Evolutionary conservation across 352 stramenopile species (phyloP).

Genomic region (Globisporangium sylvaticum): DNA sequence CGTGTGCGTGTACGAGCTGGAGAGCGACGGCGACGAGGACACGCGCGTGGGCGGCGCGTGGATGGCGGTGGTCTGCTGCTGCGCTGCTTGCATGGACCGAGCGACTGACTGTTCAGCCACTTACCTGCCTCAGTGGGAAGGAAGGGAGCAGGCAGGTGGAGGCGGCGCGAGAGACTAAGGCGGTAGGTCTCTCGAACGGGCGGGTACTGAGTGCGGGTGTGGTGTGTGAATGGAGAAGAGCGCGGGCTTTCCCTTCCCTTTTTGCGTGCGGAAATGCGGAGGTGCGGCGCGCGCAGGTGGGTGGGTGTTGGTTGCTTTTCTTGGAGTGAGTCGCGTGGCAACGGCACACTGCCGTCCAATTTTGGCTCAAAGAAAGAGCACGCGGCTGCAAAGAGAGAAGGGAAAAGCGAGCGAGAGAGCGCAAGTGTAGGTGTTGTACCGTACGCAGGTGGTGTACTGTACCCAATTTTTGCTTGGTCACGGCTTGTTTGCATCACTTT

Average conservation of each 20-base stretch:
- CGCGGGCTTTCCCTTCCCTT: not conserved
- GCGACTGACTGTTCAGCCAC: not conserved
- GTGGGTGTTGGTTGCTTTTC: not conserved
- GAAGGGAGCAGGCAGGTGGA: not conserved
- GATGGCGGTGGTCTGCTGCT: not conserved
- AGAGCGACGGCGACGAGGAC: slow-evolving; percentile 20
- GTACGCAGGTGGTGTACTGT: not conserved
- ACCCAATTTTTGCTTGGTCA: too few relatives aligned
- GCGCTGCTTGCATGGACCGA: slow-evolving; percentile 5
- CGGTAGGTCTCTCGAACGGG: not conserved
- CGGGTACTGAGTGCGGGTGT: not conserved
- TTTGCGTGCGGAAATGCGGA: not conserved
- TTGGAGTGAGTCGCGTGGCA: not conserved
- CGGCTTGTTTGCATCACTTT: too few relatives aligned
- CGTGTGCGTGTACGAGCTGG: slow-evolving; percentile 5
- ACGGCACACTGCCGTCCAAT: not conserved
- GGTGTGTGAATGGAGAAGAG: not conserved
- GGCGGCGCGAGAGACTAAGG: not conserved
- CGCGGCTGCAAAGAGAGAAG: not conserved
- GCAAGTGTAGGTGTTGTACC: not conserved
- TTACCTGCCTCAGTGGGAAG: not conserved
- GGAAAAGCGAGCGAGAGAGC: not conserved
- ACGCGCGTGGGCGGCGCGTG: slow-evolving; percentile 8
- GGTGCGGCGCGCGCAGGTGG: too few relatives aligned
- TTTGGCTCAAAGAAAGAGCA: slow-evolving; percentile 1